These are phyloP conservation scores for Vachellia collinsii DNA, from an alignment of 306 rosid genomes.

Conservation along the genomic window DNA sequence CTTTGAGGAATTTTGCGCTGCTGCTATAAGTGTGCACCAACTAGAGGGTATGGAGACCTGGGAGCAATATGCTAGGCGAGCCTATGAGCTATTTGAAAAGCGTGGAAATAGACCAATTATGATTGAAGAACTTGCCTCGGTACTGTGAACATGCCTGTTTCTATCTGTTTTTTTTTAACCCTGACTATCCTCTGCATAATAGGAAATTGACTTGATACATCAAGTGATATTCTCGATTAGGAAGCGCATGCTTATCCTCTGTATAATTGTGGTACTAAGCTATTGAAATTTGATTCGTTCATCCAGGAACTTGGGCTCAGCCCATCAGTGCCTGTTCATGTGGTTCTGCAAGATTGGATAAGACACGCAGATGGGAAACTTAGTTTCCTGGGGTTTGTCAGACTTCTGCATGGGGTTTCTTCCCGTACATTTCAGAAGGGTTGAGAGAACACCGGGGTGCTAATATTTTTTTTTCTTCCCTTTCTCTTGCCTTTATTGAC, in stretches of 20 bases:
- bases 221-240: not conserved
- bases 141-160: conserved; percentile 12
- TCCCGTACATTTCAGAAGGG: conserved; percentile 54
- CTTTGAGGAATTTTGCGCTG: conserved; percentile 67
- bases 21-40: conserved; percentile 64
- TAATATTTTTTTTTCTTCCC: conserved; percentile 1
- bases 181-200: not conserved
- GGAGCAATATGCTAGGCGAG: conserved; percentile 67
- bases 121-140: conserved; percentile 71
- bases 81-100: conserved; percentile 64
- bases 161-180: not conserved
- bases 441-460: conserved; percentile 33
- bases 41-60: conserved; percentile 57
- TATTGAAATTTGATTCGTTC: not conserved
- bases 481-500: conserved; percentile 8
- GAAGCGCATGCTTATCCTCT: not conserved
- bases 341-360: conserved; percentile 81
- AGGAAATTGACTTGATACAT: not conserved
- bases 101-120: conserved; percentile 63
- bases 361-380: conserved; percentile 73
- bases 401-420: conserved; percentile 64
- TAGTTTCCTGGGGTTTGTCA: conserved; percentile 73
- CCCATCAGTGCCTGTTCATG: conserved; percentile 71
- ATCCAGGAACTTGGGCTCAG: conserved; percentile 72
- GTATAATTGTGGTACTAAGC: not conserved